Percentiles rank a stretch among this genome's conserved stretches.
Conservation (phyloP, 768 basidiomycete genomes). For the Russula earlei region DNA sequence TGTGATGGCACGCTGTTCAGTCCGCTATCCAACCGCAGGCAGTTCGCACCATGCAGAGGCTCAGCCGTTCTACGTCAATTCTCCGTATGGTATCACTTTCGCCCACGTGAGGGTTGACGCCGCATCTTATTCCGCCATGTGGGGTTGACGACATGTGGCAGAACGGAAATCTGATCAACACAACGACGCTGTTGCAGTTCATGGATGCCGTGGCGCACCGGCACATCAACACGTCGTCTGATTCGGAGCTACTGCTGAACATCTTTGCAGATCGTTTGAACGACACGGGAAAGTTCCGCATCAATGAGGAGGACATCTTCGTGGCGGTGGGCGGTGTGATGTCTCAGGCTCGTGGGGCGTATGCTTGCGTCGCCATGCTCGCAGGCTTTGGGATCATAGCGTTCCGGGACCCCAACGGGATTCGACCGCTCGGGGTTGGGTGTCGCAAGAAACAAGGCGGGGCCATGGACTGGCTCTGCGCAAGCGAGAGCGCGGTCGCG, state of each 20-base stretch:
- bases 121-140: not conserved
- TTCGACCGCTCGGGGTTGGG: constrained; percentile 86
- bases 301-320: constrained; percentile 99
- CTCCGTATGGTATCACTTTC: constrained; percentile 98
- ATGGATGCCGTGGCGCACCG: constrained; percentile 95
- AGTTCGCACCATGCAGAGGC: constrained; percentile 95
- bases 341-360: constrained; percentile 82
- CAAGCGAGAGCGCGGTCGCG: constrained; percentile 94
- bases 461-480: constrained; percentile 83
- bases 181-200: constrained; percentile 71
- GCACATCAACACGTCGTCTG: constrained; percentile 97
- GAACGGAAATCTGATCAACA: constrained; percentile 99
- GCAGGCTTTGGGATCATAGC: constrained; percentile 98
- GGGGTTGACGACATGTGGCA: constrained; percentile 26
- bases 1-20: constrained; percentile 32
- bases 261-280: constrained; percentile 97
- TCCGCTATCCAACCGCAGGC: constrained; percentile 96
- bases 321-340: constrained; percentile 86
- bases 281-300: constrained; percentile 96
- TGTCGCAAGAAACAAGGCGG: constrained; percentile 43
- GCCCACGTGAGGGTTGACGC: constrained; percentile 71
- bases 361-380: constrained; percentile 97
- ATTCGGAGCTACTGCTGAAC: constrained; percentile 95
- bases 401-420: constrained; percentile 96
- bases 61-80: constrained; percentile 99